Base-by-base conservation (phyloP, 176 grass and related monocot species). In the Triticum urartu region DNA sequence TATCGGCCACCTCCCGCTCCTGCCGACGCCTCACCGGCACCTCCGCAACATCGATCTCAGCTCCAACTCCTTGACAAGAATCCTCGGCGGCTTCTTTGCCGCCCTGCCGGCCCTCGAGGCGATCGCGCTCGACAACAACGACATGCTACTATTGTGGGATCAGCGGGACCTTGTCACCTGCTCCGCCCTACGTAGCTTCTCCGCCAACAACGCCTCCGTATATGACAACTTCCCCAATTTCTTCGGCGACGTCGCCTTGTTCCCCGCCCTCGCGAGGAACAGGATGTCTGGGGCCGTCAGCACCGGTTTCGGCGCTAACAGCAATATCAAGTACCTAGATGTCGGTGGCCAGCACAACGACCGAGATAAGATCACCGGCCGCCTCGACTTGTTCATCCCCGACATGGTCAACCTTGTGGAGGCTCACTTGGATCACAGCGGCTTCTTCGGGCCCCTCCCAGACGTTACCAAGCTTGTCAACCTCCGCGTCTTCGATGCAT, bases 201-300 rank as follows among this genome's bases (percentile, higher is more conserved):
- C 68, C 15, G 81, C 35, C 68, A 84, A 84, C 54, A 45, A 74
- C 54, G 24, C 26, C 9, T 8, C 22, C n/a, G 4, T 74, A 3
- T 1, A 26, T 0, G 0, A 0, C n/a, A 0, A 0, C 3, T 74
- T 84, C 8, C 81, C 68, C 0, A 22, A 42, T 54, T 84, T 30
- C 35, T 74, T 84, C 15, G 68, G 81, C 69, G 40, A 35, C 33
- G 20, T 22, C 33, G 5, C 70, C 81, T 58, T 30, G 54, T 84
- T 74, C 81, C 81, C 68, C n/a, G 68, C 3, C n/a, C 68, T 84
- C 3, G 68, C 54, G 15, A 26, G 81, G 54, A 83, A 74, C 7
- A 4, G 1, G 35, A 4, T 83, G 0, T 11, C 0, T 0, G 35
- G 54, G 35, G 0, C 0, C 24, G 25, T 75, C 3, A 0, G 3